phyloP scores from a whole-genome alignment of 139 green algal genomes.

The Chlorella sp. region DNA sequence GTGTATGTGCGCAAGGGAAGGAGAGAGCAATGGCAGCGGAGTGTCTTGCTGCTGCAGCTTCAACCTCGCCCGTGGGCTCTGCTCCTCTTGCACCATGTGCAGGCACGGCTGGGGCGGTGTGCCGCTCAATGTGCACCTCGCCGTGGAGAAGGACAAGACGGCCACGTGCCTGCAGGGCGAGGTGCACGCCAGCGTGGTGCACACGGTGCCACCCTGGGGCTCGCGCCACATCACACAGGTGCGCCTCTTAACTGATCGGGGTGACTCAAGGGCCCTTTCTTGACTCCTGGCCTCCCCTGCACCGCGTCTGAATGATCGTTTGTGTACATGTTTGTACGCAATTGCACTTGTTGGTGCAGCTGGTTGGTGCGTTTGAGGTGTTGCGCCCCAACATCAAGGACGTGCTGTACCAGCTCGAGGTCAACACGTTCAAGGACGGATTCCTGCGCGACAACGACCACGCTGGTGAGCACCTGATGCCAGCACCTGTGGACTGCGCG shows the following conservation, averaged over 20 bases:
- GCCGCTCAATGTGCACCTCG: conserved; percentile 36
- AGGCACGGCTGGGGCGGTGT: conserved; percentile 43
- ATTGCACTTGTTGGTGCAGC: too few species aligned
- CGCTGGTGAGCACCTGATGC: conserved; percentile 14
- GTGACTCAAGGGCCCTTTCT: too few species aligned
- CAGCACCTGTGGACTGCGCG: too few species aligned
- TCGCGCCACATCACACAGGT: conserved; percentile 43
- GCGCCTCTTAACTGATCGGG: too few species aligned
- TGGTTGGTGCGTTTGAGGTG: conserved; percentile 37
- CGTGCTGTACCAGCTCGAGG: conserved; percentile 48
- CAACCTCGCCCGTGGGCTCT: too few species aligned
- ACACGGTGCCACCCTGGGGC: conserved; percentile 50
- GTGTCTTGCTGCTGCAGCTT: too few species aligned
- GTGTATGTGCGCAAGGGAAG: too few species aligned
- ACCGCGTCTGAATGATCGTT: too few species aligned
- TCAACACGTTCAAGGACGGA: conserved; percentile 44
- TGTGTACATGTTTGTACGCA: too few species aligned
- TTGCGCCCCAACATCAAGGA: conserved; percentile 53
- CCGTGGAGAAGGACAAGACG: conserved; percentile 54
- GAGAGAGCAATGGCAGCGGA: too few species aligned
- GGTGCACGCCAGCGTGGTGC: conserved; percentile 27
- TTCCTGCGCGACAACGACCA: conserved; percentile 22
- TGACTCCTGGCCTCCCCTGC: too few species aligned
- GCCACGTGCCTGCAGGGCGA: conserved; percentile 45
- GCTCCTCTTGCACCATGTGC: too few species aligned